Conservation (phyloP, 192 early-diverging fungal species). For the Oehlia diaphana region DNA sequence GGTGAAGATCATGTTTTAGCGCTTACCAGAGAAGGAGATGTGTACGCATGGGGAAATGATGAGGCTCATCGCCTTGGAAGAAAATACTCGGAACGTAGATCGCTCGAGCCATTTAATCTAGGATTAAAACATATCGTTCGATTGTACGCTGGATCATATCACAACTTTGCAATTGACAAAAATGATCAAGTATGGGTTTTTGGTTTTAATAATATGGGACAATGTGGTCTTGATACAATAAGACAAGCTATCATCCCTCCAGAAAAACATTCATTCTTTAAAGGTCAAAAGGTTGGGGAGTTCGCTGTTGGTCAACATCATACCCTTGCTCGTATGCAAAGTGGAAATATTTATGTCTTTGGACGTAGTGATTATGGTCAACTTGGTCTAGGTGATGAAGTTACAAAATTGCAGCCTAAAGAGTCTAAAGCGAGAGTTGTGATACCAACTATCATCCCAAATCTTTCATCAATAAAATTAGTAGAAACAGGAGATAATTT, state of each 20-base stretch:
- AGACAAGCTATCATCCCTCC: slow-evolving; percentile 53
- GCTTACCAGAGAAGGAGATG: slow-evolving; percentile 65
- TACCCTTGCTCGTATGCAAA: slow-evolving; percentile 74
- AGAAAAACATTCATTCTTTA: slow-evolving; percentile 48
- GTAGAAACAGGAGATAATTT: no score
- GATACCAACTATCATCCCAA: no score
- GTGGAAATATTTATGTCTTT: slow-evolving; percentile 72
- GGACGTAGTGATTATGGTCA: slow-evolving; percentile 92
- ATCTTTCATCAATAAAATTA: no score
- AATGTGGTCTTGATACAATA: slow-evolving; percentile 60
- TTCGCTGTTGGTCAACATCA: slow-evolving; percentile 83
- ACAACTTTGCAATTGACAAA: slow-evolving; percentile 77
- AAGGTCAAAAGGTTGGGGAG: slow-evolving; percentile 44
- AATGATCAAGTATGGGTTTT: slow-evolving; percentile 70
- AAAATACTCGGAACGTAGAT: slow-evolving; percentile 70
- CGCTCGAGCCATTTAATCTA: slow-evolving; percentile 59
- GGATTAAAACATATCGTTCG: slow-evolving; percentile 54
- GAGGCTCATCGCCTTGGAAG: slow-evolving; percentile 90
- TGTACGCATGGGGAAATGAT: slow-evolving; percentile 89
- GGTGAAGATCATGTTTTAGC: slow-evolving; percentile 88
- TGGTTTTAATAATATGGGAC: slow-evolving; percentile 92
- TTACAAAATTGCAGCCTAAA: no score
- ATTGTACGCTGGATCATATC: slow-evolving; percentile 81
- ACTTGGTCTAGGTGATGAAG: slow-evolving; percentile 50
- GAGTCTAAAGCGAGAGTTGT: no score